These are phyloP conservation scores for Friedmanniomyces simplex DNA, from an alignment of 495 filamentous ascomycete genomes.

Conservation along the genomic window DNA sequence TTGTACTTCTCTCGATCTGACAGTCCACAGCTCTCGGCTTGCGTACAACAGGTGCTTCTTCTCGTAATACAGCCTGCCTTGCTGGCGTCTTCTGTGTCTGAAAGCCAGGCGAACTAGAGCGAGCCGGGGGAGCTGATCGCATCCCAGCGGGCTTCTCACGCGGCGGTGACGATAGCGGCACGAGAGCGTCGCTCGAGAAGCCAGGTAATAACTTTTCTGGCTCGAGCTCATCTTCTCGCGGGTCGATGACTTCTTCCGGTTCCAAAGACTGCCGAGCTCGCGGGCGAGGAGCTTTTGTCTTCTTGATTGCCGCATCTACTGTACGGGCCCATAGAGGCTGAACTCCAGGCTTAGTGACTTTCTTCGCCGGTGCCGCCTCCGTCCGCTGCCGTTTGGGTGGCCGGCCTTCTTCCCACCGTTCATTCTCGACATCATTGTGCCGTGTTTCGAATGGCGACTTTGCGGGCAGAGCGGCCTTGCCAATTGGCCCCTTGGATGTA, in stretches of 20 bases:
- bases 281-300: constrained; percentile 1
- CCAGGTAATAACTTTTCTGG: constrained; percentile 22
- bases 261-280: not conserved
- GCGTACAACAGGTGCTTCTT: not conserved
- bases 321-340: constrained; percentile 20
- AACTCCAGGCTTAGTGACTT: not conserved
- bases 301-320: constrained; percentile 10
- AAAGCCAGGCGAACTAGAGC: constrained; percentile 16
- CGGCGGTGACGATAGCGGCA: constrained; percentile 3
- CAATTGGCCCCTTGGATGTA: constrained; percentile 40
- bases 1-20: not conserved
- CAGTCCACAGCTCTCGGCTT: not conserved
- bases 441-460: constrained; percentile 44
- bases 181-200: constrained; percentile 19
- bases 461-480: constrained; percentile 31
- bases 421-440: constrained; percentile 24
- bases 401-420: constrained; percentile 28
- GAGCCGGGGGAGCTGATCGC: not conserved
- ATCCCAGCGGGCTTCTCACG: not conserved
- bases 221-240: constrained; percentile 22
- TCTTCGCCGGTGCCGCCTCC: not conserved
- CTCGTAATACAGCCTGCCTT: not conserved
- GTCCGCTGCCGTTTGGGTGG: constrained; percentile 41
- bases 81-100: constrained; percentile 7
- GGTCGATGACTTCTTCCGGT: constrained; percentile 17